Evolutionary conservation across 2,329 filamentous ascomycete species (phyloP).

Genomic region (Coccinonectria pachysandricola): DNA sequence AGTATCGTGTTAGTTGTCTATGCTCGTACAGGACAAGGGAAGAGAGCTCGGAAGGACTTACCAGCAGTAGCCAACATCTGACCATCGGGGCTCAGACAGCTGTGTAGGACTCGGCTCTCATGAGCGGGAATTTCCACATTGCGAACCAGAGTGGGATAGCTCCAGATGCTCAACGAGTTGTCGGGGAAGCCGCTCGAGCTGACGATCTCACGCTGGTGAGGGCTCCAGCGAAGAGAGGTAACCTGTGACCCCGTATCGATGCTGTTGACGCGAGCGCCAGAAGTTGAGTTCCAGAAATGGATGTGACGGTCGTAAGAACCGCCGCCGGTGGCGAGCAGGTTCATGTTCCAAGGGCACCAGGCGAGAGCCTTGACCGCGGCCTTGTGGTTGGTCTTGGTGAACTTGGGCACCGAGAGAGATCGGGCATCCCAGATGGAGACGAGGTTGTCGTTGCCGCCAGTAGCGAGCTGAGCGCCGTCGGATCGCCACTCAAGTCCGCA

Average conservation of each 20-base stretch:
- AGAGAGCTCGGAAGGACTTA: constrained; percentile 35
- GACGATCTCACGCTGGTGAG: constrained; percentile 94
- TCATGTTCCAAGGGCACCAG: constrained; percentile 98
- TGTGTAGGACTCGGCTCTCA: constrained; percentile 93
- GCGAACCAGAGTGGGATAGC: constrained; percentile 92
- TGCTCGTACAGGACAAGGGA: not conserved
- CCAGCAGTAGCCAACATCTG: constrained; percentile 94
- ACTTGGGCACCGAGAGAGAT: constrained; percentile 86
- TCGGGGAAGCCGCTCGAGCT: constrained; percentile 98
- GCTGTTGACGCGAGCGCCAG: constrained; percentile 94
- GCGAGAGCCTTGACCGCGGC: constrained; percentile 95
- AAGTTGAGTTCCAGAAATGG: constrained; percentile 99
- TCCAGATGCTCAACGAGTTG: constrained; percentile 98
- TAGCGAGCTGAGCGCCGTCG: constrained; percentile 92
- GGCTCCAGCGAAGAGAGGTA: constrained; percentile 92
- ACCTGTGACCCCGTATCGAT: constrained; percentile 98
- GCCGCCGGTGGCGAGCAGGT: constrained; percentile 90
- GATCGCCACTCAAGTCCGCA: constrained; percentile 97
- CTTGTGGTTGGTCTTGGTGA: constrained; percentile 99
- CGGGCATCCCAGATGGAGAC: constrained; percentile 99
- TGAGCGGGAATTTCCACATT: constrained; percentile 97
- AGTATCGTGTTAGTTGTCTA: constrained; percentile 5
- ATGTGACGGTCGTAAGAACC: constrained; percentile 96
- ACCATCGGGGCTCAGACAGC: constrained; percentile 90
- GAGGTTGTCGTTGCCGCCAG: constrained; percentile 96